Evolutionary conservation across 176 grass and related monocot genomes (phyloP), one percentile per base, ranked within the genome.

Genomic region (Lolium rigidum): DNA sequence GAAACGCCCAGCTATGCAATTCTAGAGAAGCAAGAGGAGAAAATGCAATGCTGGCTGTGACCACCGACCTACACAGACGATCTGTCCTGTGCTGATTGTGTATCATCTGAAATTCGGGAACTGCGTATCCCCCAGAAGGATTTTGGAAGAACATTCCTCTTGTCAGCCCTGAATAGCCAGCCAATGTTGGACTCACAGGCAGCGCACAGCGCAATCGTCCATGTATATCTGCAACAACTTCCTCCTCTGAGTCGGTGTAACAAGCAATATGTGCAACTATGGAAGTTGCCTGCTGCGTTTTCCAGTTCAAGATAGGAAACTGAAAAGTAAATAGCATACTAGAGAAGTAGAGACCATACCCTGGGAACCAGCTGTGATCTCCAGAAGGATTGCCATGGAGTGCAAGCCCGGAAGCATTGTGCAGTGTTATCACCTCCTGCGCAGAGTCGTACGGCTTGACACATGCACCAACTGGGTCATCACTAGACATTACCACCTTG

Each of bases 101-200:
- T 95, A 72, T 92, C 93, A 21, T 94, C 93, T 61, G 84, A 87
- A 39, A 95, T 82, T 49, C 92, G 83, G 28, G 93, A 90, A 21
- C 71, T 92, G 31, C 96, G 93, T 52, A 98, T 80, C n/a, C 86
- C 93, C 91, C 96, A 98, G 82, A 98, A 98, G 56, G 96, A 98
- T 86, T 89, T 94, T 0, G 93, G 96, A 62, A 92, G 84, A 37
- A 95, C 44, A 79, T 91, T 90, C 82, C 60, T 98, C 56, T 84
- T 90, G 35, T 82, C 81, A 2, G 82, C 82, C n/a, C 81, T 94
- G 86, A 98, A 98, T 28, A 76, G 70, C 96, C 96, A 98, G 31
- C 96, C 93, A 58, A 98, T 88, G 62, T 95, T 89, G 35, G 88
- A 83, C 78, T 87, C 82, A 24, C 93, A 98, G 52, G 76, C 56